Conservation (phyloP, 2,329 filamentous ascomycete genomes). For the Fragosphaeria purpurea region DNA sequence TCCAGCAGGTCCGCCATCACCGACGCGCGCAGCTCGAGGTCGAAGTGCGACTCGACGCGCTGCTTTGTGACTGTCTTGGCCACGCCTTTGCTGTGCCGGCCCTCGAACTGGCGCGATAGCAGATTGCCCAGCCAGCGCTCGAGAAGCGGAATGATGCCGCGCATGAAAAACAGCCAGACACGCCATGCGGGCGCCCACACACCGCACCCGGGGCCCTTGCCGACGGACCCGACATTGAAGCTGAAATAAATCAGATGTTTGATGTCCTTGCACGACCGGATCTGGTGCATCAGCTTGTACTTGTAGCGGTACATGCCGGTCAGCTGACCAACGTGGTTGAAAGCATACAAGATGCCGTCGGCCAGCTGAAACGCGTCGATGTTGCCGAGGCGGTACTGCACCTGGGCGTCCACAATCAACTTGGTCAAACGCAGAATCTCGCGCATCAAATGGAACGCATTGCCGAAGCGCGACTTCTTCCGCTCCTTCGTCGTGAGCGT, state of each 20-base stretch:
- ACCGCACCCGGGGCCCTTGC: conserved; percentile 93
- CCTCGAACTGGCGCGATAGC: conserved; percentile 94
- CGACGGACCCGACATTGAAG: conserved; percentile 93
- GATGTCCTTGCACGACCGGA: conserved; percentile 95
- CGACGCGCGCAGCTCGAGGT: conserved; percentile 90
- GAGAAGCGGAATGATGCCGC: conserved; percentile 90
- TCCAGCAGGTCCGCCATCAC: conserved; percentile 99
- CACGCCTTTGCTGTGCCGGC: conserved; percentile 95
- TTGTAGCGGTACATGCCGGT: conserved; percentile 99
- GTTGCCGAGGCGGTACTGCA: conserved; percentile 93
- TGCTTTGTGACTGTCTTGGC: conserved; percentile 99
- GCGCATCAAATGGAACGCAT: conserved; percentile 97
- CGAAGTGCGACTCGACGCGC: conserved; percentile 96
- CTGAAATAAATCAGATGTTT: conserved; percentile 99
- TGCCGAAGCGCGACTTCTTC: conserved; percentile 98
- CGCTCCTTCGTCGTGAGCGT: conserved; percentile 97
- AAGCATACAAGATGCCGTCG: conserved; percentile 97
- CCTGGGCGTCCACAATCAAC: conserved; percentile 95
- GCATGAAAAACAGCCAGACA: conserved; percentile 99
- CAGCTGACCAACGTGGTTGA: conserved; percentile 96
- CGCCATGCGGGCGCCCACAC: conserved; percentile 99
- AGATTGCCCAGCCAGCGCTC: conserved; percentile 97
- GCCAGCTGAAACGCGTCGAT: conserved; percentile 98
- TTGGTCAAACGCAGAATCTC: conserved; percentile 94
- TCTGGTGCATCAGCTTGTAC: conserved; percentile 99